Evolutionary conservation across 495 filamentous ascomycete species (phyloP).

Genomic region (Penicillium arizonense): DNA sequence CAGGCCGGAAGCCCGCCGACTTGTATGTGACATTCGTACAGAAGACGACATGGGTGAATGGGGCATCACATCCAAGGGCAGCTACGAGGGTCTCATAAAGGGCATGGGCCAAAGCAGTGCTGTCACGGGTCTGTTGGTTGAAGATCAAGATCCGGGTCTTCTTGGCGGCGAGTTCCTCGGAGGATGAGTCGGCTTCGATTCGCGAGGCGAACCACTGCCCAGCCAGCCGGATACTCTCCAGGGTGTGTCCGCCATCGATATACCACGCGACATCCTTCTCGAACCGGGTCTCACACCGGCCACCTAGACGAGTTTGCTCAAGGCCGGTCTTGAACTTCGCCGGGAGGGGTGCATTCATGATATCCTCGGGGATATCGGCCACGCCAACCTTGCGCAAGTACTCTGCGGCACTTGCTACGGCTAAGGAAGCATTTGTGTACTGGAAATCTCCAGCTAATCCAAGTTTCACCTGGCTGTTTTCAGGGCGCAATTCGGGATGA

Average conservation of each 20-base stretch:
- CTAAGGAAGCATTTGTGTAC: constrained; percentile 81
- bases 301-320: constrained; percentile 70
- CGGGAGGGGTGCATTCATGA: constrained; percentile 53
- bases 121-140: constrained; percentile 89
- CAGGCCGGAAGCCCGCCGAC: constrained; percentile 64
- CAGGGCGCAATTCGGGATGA: constrained; percentile 58
- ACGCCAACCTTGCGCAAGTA: constrained; percentile 47
- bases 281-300: constrained; percentile 75
- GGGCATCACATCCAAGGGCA: constrained; percentile 48
- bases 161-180: constrained; percentile 35
- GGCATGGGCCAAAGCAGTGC: constrained; percentile 59
- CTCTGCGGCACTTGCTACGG: constrained; percentile 68
- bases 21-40: constrained; percentile 85
- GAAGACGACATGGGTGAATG: constrained; percentile 83
- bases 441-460: constrained; percentile 81
- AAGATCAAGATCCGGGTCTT: constrained; percentile 75
- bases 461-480: constrained; percentile 55
- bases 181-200: constrained; percentile 46
- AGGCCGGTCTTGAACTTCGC: constrained; percentile 71
- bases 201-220: constrained; percentile 75
- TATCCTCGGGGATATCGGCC: constrained; percentile 42
- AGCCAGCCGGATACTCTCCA: constrained; percentile 79
- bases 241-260: constrained; percentile 89
- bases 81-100: constrained; percentile 65
- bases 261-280: constrained; percentile 77